Base-by-base conservation (phyloP, 1,284 basidiomycete species). In the Meira nashicola region DNA sequence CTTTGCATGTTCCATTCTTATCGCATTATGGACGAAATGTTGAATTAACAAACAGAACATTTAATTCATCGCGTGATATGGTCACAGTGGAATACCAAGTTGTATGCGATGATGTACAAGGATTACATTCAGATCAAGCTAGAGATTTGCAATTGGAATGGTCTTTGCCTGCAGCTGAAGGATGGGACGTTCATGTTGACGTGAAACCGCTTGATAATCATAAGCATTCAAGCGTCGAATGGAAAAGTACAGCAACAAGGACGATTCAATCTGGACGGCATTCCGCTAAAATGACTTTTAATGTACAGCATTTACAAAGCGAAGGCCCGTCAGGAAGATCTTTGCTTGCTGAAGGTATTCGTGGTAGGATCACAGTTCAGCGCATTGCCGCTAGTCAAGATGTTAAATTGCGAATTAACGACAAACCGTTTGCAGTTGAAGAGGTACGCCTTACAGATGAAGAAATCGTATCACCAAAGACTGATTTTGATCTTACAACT, bases 31-130 rank as follows among this genome's bases (percentile, higher is more conserved):
- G 93, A 10, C 84, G 86, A 64, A 90, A 89, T 6, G 85, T 96
- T 49, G 85, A 87, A 44, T 83, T 96, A 54, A 87, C 90, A 60
- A 85, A 85, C 25, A 82, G 88, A 54, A 82, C 83, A 33, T 95
- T 90, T 75, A 89, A 92, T 69, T 82, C 87, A 21, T 86, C 88
- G 64, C 82, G 90, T 47, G 89, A 92, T 66, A 89, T 88, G 1
- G 82, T 96, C 28, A 86, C 84, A 0, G 80, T 92, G n/a, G 88
- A 90, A 60, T 97, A 96, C 78, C 82, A 89, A 1, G 86, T 98
- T 58, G 84, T 93, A 33, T 61, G 66, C 23, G 87, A 87, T 2
- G 86, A 87, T 54, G 5, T 6, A 21, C 17, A 21, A 25, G 46
- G 21, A 3, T 86, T 87, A 17, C 79, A n/a, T n/a, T 14, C 54